phyloP scores from a whole-genome alignment of 352 stramenopile species.

The Peronospora destructor region DNA sequence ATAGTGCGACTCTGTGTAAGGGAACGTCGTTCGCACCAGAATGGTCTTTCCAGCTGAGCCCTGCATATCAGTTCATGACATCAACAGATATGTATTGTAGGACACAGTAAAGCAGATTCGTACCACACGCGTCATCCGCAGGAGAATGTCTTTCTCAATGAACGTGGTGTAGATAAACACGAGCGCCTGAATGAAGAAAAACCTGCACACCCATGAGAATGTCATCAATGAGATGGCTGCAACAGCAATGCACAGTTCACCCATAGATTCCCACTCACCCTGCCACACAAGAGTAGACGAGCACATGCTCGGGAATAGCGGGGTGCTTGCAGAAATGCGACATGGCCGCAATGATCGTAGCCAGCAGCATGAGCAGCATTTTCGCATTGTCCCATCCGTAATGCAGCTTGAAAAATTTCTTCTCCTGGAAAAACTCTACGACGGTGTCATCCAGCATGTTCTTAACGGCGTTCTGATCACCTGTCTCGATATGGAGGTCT shows the following conservation, averaged over 20 bases:
- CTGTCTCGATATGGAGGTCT: conserved; percentile 67
- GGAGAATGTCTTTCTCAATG: conserved; percentile 73
- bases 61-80: conserved; percentile 15
- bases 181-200: conserved; percentile 75
- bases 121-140: conserved; percentile 67
- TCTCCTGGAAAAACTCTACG: conserved; percentile 62
- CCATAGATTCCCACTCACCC: conserved; percentile 30
- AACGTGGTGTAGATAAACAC: conserved; percentile 63
- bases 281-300: conserved; percentile 66
- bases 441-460: conserved; percentile 83
- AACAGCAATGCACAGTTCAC: not conserved
- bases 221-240: not conserved
- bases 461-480: conserved; percentile 82
- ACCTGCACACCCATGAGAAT: conserved; percentile 31
- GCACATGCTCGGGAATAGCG: conserved; percentile 47
- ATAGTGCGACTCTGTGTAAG: conserved; percentile 71
- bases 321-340: conserved; percentile 70
- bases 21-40: conserved; percentile 63
- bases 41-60: conserved; percentile 30
- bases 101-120: not conserved
- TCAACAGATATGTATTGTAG: conserved; percentile 1
- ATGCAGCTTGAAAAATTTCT: conserved; percentile 47
- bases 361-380: conserved; percentile 68
- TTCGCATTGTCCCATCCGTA: conserved; percentile 84
- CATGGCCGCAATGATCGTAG: conserved; percentile 44